These are phyloP conservation scores for Vitis hybrid DNA, from an alignment of 177 flowering plant species.

Conservation along the genomic window DNA sequence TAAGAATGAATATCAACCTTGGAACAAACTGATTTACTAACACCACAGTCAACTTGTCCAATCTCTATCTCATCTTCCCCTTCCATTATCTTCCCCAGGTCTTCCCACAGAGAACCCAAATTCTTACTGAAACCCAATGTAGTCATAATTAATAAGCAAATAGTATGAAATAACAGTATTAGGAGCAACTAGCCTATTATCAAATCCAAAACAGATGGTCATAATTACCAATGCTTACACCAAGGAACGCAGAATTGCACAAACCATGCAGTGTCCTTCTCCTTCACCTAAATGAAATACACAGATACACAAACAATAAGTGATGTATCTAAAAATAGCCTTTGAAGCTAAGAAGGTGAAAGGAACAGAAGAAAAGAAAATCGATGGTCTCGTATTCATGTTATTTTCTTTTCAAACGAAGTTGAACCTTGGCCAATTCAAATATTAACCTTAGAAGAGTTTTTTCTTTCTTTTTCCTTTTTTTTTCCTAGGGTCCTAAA, in stretches of 20 bases:
- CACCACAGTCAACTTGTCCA: constrained; percentile 82
- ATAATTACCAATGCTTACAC: constrained; percentile 95
- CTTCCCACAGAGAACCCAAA: constrained; percentile 94
- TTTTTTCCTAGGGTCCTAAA: too few species aligned
- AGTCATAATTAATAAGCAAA: constrained; percentile 4
- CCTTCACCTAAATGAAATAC: constrained; percentile 65
- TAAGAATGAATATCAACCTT: constrained; percentile 94
- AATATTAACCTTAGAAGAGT: too few species aligned
- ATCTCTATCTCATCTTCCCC: constrained; percentile 84
- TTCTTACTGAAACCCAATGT: constrained; percentile 63
- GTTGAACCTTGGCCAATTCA: too few species aligned
- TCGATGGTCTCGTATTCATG: background rate
- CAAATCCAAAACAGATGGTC: background rate
- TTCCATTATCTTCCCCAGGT: constrained; percentile 76
- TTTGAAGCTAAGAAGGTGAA: too few species aligned
- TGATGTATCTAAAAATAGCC: too few species aligned
- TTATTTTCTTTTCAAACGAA: background rate
- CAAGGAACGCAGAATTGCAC: constrained; percentile 95
- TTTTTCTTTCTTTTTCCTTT: too few species aligned
- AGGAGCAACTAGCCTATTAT: background rate
- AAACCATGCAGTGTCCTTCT: constrained; percentile 97
- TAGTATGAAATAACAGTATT: background rate
- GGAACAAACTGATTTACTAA: constrained; percentile 64
- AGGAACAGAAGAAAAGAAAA: too few species aligned
- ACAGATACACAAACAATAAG: constrained; percentile 1